These are phyloP conservation scores for Murraya koenigii DNA, from an alignment of 345 rosid species.

Conservation along the genomic window DNA sequence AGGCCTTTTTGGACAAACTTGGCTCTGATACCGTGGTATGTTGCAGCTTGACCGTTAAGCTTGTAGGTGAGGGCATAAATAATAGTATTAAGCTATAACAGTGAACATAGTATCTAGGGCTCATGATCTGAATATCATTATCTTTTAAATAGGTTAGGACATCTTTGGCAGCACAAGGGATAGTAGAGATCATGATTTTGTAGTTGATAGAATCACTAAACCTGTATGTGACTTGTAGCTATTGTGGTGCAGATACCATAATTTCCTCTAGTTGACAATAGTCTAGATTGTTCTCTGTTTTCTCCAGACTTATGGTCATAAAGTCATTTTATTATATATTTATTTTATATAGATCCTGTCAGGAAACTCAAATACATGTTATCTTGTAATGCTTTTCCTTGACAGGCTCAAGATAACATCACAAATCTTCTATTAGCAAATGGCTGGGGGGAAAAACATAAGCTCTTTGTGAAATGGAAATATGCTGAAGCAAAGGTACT, in stretches of 20 bases:
- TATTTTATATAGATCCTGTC: not conserved
- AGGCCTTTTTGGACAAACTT: not conserved
- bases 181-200: not conserved
- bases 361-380: constrained; percentile 17
- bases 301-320: not conserved
- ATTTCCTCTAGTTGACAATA: not conserved
- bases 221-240: not conserved
- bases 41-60: not conserved
- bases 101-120: not conserved
- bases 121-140: not conserved
- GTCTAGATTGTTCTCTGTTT: not conserved
- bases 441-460: constrained; percentile 99
- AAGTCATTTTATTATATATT: not conserved
- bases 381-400: constrained; percentile 23
- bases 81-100: not conserved
- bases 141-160: not conserved
- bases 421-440: constrained; percentile 83
- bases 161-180: not conserved
- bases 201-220: not conserved
- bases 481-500: constrained; percentile 83
- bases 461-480: constrained; percentile 88
- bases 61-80: not conserved
- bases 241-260: not conserved
- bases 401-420: constrained; percentile 92
- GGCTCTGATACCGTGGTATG: not conserved